Base-by-base conservation (phyloP, 2,329 filamentous ascomycete species). In the Trichophyton verrucosum region DNA sequence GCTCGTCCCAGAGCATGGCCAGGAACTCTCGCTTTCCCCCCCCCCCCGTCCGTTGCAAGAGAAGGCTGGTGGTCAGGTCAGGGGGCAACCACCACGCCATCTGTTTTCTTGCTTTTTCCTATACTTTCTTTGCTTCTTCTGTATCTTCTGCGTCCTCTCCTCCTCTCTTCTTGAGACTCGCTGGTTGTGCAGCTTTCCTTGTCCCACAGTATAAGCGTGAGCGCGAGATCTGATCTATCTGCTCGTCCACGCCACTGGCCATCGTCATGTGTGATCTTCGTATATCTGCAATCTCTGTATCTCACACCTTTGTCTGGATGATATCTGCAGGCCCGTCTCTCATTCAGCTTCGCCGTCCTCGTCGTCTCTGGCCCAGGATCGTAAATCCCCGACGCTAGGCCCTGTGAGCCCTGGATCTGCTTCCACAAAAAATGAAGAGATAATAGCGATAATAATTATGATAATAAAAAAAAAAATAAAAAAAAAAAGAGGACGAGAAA, bases 151-250 rank as follows among this genome's bases (percentile, higher is more conserved):
- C 15, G 7, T 20, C 27, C 33, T 33, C 49, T 44, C n/a, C 40
- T 15, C 15, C n/a, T 44, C 40, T 44, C n/a, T 44, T 17, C n/a
- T n/a, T 55, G 27, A 27, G 51, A 53, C 49, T 55, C 33, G 33
- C 33, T 13, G 33, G 33, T 38, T 38, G 33, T 55, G 51, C 27
- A 55, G 51, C n/a, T 55, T 33, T 27, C 51, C 51, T 36, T 55
- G 51, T 55, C 51, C 51, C 51, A 55, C 51, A 36, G 51, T 36
- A 55, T 27, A 36, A 55, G 51, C 51, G 51, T 55, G 51, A 55
- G 51, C 20, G 46, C 46, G 46, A 51, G 51, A 55, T 55, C 51
- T 55, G 51, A 55, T 55, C 51, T 55, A 55, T 55, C 51, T 55
- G 51, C 27, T 55, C n/a, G 15, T 55, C 27, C 51, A 55, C 51